These are phyloP conservation scores for Dissophora ornata DNA, from an alignment of 192 early-diverging fungal genomes.

Conservation along the genomic window DNA sequence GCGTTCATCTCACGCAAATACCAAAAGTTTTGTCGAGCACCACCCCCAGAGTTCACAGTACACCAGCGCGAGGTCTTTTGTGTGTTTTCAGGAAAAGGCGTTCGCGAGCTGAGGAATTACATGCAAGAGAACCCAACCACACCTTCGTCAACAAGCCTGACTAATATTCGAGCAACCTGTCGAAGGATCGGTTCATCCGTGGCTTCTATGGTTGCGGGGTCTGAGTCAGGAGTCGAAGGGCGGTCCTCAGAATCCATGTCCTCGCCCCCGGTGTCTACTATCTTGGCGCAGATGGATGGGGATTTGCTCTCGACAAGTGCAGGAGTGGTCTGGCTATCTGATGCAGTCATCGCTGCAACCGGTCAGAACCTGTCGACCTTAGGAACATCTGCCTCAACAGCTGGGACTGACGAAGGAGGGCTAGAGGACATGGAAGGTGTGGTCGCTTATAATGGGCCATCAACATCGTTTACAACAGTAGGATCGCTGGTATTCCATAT, in stretches of 20 bases:
- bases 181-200: slow-evolving; percentile 9
- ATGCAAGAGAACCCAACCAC: slow-evolving; percentile 35
- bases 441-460: not conserved
- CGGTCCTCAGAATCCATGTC: not conserved
- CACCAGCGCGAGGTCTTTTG: slow-evolving; percentile 70
- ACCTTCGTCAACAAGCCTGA: slow-evolving; percentile 1
- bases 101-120: slow-evolving; percentile 58
- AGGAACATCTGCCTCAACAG: not conserved
- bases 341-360: not conserved
- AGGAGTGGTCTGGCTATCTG: not conserved
- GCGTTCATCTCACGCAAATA: slow-evolving; percentile 60
- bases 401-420: not conserved
- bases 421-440: slow-evolving; percentile 8
- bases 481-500: slow-evolving; percentile 1
- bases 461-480: not conserved
- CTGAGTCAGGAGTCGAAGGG: not conserved
- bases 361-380: not conserved
- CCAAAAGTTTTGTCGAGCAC: slow-evolving; percentile 61
- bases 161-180: slow-evolving; percentile 13
- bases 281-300: not conserved
- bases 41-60: slow-evolving; percentile 63
- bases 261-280: not conserved
- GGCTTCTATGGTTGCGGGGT: slow-evolving; percentile 6
- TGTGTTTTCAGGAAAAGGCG: slow-evolving; percentile 69
- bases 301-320: slow-evolving; percentile 4